Evolutionary conservation across 129 eudicot species (phyloP).

Genomic region (Solidago caesia): DNA sequence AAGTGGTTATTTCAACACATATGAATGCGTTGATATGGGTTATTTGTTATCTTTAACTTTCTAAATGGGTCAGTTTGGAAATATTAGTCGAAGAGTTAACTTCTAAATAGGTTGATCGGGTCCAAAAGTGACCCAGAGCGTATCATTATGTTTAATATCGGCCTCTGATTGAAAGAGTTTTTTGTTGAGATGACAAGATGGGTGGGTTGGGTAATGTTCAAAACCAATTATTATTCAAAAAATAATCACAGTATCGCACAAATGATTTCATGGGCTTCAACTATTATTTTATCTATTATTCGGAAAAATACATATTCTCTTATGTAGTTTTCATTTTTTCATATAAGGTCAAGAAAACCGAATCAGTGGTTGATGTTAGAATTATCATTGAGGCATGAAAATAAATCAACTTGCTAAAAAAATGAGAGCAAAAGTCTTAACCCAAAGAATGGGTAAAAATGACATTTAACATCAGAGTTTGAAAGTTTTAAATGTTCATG

Average conservation of each 20-base stretch:
- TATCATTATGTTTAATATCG: no score
- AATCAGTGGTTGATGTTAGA: conserved; percentile 11
- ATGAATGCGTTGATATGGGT: neutral
- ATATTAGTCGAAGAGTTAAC: neutral
- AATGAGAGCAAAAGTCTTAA: neutral
- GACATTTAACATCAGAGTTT: neutral
- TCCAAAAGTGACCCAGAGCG: neutral
- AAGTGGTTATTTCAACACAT: neutral
- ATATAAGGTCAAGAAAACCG: neutral
- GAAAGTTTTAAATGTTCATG: neutral
- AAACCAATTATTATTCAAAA: no score
- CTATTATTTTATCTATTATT: no score
- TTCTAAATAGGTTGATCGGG: no score
- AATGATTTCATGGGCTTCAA: no score
- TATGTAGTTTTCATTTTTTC: no score
- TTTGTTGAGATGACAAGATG: no score
- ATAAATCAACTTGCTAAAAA: neutral
- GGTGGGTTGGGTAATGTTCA: no score
- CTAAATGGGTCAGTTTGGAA: neutral
- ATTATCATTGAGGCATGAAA: neutral
- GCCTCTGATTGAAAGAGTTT: no score
- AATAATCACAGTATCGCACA: no score
- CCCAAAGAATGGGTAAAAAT: neutral
- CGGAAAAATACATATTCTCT: no score
- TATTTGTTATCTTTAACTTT: neutral